phyloP scores from a whole-genome alignment of 805 yeast genomes.

The Ogataea pignaliae region DNA sequence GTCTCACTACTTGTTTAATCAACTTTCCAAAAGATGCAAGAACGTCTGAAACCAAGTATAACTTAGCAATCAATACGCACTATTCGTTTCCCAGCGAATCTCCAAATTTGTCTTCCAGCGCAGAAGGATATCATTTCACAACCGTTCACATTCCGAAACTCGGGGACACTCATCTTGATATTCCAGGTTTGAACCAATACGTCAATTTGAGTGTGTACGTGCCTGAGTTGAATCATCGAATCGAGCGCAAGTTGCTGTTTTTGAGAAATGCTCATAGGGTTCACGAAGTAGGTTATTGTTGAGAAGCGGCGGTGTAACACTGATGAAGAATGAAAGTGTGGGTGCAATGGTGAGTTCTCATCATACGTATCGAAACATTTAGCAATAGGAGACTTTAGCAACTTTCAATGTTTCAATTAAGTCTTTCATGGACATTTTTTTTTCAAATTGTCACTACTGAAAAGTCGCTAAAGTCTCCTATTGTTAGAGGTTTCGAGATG shows the following conservation, averaged over 20 bases:
- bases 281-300: neutral
- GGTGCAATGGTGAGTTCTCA: too few relatives aligned
- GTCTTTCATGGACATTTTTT: too few relatives aligned
- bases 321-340: too few relatives aligned
- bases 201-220: neutral
- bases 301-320: neutral
- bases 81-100: neutral
- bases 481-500: neutral
- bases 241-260: neutral
- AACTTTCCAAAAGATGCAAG: neutral
- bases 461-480: neutral
- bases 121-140: too few relatives aligned
- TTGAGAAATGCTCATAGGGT: neutral
- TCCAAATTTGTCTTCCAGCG: too few relatives aligned
- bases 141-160: neutral
- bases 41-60: neutral
- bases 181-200: neutral
- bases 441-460: neutral
- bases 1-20: neutral
- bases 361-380: too few relatives aligned
- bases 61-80: neutral
- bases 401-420: too few relatives aligned
- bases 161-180: neutral
- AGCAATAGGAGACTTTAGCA: too few relatives aligned
- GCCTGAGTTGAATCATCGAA: neutral